Base-by-base conservation (phyloP, 192 early-diverging fungal species). In the Rhizoclosmatium sp. region DNA sequence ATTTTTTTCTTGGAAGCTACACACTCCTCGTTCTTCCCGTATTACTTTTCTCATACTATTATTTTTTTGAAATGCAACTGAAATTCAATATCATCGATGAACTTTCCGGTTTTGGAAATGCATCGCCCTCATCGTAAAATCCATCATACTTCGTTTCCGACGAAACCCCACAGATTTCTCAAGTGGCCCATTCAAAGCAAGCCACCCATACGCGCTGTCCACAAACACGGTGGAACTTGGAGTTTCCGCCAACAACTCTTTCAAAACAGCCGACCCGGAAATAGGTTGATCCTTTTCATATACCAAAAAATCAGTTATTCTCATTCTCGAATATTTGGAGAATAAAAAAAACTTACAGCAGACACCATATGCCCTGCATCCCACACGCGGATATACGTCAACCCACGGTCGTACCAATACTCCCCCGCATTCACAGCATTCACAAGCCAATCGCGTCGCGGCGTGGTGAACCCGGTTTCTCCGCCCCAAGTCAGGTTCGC, bases 321-420 rank as follows among this genome's bases (percentile, higher is more conserved):
- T 31, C 31, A 31, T 31, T 31, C 31, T 31, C 31, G 31, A 31
- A 31, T 31, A 31, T 31, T 31, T 31, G 31, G 31, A 31, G 31
- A 31, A 31, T 31, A 31, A 12, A 54, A 54, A 12, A 12, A 16
- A 54, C 51, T 54, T 16, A 54, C 51, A 54, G 73, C 58, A 1
- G 40, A 12, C 16, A 89, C 87, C 83, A 93, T 83, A 78, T 93
- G 93, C 0, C 93, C 93, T 3, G 91, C 90, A 21, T 85, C 85
- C 51, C 89, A 79, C 9, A 93, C 61, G 16, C 82, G 75, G 31
- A 88, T 47, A 76, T 47, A 85, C 0, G 86, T 81, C 76, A 93
- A 65, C 3, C 82, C 85, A 31, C 88, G 85, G 23, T 83, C 78
- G 14, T 82, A 81, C 67, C 81, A 85, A 71, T 86, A 89, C 0